A percentile compares a stretch with the other conserved stretches of the same genome.
Evolutionary conservation across 352 stramenopile species (phyloP).

Genomic region (Globisporangium alternatum): DNA sequence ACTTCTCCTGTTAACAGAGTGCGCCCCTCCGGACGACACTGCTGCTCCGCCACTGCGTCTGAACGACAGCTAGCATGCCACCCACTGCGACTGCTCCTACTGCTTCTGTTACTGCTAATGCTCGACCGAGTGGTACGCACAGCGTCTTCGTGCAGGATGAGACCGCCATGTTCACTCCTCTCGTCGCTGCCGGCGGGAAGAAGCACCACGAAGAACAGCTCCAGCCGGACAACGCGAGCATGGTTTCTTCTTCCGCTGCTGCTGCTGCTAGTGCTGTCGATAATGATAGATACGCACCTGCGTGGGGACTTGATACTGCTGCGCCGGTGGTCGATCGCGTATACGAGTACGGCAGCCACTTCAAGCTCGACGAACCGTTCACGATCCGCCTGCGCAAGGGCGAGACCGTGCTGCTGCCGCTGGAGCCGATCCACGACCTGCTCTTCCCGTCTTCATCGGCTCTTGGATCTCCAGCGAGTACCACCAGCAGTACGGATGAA

Average conservation of each 20-base stretch:
- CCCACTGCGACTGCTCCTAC: not conserved
- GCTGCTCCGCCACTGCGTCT: not conserved
- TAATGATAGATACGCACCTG: not conserved
- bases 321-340: constrained; percentile 18
- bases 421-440: constrained; percentile 25
- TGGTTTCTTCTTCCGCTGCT: not conserved
- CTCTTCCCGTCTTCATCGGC: constrained; percentile 12
- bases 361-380: constrained; percentile 29
- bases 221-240: not conserved
- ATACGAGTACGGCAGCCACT: constrained; percentile 23
- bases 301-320: not conserved
- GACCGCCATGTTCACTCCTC: not conserved
- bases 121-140: not conserved
- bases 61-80: not conserved
- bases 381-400: constrained; percentile 17
- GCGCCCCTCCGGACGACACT: too few species aligned
- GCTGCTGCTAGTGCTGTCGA: not conserved
- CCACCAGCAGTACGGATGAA: not conserved
- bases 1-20: too few species aligned
- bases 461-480: not conserved
- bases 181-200: not conserved
- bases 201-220: not conserved
- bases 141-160: constrained; percentile 2
- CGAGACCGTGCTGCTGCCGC: constrained; percentile 30
- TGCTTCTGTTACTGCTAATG: not conserved